Percentiles rank a stretch among this genome's conserved stretches.
These are phyloP conservation scores for Hyaloscypha hepaticicola DNA, from an alignment of 495 filamentous ascomycete species.

Conservation along the genomic window DNA sequence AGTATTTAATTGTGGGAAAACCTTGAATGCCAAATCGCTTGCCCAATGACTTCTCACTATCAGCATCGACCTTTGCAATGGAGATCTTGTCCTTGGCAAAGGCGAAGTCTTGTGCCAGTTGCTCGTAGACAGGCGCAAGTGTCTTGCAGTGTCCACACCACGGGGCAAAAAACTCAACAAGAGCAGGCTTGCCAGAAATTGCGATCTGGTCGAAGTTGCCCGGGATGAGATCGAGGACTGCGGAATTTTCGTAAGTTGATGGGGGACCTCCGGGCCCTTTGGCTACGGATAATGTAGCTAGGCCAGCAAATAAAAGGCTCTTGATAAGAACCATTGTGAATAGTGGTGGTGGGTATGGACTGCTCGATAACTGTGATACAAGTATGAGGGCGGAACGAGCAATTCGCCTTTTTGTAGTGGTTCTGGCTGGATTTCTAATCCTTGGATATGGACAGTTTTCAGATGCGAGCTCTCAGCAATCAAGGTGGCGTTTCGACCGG, in stretches of 20 bases:
- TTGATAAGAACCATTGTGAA: conserved; percentile 43
- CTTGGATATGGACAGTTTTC: conserved; percentile 18
- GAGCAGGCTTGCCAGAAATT: conserved; percentile 88
- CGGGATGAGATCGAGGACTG: conserved; percentile 85
- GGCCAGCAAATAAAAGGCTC: conserved; percentile 51
- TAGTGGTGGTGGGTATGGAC: neutral
- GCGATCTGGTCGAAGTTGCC: conserved; percentile 88
- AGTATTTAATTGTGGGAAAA: conserved; percentile 97
- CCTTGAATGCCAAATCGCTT: conserved; percentile 85
- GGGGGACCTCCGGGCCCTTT: conserved; percentile 13
- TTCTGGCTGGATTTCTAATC: conserved; percentile 20
- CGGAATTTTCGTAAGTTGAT: conserved; percentile 41
- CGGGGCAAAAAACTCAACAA: conserved; percentile 98
- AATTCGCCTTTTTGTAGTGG: conserved; percentile 1
- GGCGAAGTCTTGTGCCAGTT: conserved; percentile 74
- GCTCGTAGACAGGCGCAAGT: conserved; percentile 91
- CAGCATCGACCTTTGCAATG: conserved; percentile 95
- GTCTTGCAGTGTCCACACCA: conserved; percentile 99
- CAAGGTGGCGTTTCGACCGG: neutral
- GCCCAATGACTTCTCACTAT: conserved; percentile 79
- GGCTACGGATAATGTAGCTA: conserved; percentile 28
- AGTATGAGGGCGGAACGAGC: neutral
- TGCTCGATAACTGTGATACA: neutral
- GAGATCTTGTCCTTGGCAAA: conserved; percentile 77
- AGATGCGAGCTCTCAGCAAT: neutral